Conservation (phyloP, 2,329 filamentous ascomycete genomes). For the Aspergillus thermomutatus region DNA sequence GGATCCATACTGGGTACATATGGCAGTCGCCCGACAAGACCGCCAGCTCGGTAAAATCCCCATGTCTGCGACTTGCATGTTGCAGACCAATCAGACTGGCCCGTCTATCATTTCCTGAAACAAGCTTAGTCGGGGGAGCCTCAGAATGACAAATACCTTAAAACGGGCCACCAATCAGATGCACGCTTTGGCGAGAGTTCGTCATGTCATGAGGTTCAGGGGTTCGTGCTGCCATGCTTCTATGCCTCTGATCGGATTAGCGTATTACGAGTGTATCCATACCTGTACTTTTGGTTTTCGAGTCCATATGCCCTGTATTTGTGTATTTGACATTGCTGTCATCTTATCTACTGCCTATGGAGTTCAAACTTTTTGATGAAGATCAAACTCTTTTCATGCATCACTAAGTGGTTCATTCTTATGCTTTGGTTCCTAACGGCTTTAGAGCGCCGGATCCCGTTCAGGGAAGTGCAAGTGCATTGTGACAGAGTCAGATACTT, state of each 20-base stretch:
- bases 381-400: too few relatives aligned
- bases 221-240: conserved; percentile 19
- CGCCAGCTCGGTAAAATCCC: neutral
- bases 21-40: neutral
- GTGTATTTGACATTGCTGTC: too few relatives aligned
- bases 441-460: too few relatives aligned
- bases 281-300: neutral
- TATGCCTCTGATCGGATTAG: conserved; percentile 5
- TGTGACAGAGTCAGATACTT: neutral
- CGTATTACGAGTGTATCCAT: neutral
- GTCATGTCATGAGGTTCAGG: conserved; percentile 17
- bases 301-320: too few relatives aligned
- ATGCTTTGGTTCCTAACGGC: neutral
- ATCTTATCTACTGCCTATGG: too few relatives aligned
- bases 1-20: too few relatives aligned
- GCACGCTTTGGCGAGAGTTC: conserved; percentile 6
- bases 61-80: neutral
- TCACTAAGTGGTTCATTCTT: too few relatives aligned
- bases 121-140: conserved; percentile 1
- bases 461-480: too few relatives aligned
- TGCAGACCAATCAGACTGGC: neutral
- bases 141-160: conserved; percentile 26
- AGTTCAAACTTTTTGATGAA: too few relatives aligned
- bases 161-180: conserved; percentile 14
- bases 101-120: conserved; percentile 19